phyloP scores from a whole-genome alignment of 192 early-diverging fungal genomes.

The Dispira parvispora region DNA sequence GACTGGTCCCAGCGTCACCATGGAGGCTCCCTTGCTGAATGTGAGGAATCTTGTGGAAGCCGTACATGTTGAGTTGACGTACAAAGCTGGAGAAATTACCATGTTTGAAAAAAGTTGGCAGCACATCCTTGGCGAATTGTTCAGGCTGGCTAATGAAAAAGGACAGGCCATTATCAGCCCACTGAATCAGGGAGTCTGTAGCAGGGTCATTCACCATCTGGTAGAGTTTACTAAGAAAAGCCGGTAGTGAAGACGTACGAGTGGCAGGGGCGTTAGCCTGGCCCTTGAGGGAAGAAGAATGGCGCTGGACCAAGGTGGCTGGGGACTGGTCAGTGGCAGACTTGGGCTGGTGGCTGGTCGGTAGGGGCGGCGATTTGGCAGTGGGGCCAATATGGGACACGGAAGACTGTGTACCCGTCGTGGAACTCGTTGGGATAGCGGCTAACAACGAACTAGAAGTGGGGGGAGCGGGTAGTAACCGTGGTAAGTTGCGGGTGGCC shows the following conservation, averaged over 20 bases:
- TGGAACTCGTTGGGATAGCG: neutral
- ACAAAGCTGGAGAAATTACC: conserved; percentile 52
- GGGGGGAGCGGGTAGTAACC: neutral
- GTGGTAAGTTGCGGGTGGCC: neutral
- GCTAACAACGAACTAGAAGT: neutral
- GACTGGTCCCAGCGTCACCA: neutral
- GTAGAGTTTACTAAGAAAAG: conserved; percentile 88
- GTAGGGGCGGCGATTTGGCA: neutral
- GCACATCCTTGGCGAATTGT: conserved; percentile 44
- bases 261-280: neutral
- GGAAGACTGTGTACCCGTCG: neutral
- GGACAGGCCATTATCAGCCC: conserved; percentile 73
- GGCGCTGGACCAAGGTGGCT: neutral
- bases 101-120: conserved; percentile 58
- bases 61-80: no score
- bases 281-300: neutral
- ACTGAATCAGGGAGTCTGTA: conserved; percentile 75
- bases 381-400: neutral
- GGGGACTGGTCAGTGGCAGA: neutral
- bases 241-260: conserved; percentile 32
- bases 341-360: neutral
- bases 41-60: conserved; percentile 46
- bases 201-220: conserved; percentile 81
- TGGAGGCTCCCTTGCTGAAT: conserved; percentile 5
- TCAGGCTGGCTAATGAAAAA: conserved; percentile 56